Base-by-base conservation (phyloP, 2,329 filamentous ascomycete species). In the Anthostomella pinea region DNA sequence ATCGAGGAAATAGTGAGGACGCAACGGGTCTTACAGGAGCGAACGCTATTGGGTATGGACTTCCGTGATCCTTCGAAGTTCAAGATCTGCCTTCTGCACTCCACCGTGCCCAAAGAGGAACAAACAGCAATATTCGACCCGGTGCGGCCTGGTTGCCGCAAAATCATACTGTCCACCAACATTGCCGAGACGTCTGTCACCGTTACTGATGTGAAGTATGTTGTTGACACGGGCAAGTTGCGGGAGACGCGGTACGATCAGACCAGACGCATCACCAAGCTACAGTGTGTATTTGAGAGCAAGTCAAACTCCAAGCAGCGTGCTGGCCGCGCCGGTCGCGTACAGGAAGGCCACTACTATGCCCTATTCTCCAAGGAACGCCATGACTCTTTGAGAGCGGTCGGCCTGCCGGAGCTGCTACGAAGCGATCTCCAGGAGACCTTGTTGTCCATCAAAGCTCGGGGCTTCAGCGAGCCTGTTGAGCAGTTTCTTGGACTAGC, bases 101-200 rank as follows among this genome's bases (percentile, higher is more conserved):
- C 72, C 2, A 59, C 56, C 6, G 54, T 73, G 6, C 60, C 63
- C 10, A 61, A 65, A 9, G 34, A 43, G 5, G 62, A 65, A 19
- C 69, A 73, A 39, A 52, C 48, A 3, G 59, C 65, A 3, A 59
- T 74, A 10, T 67, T 72, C 38, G 51, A 63, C 3, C 50, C 57
- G 2, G 46, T 66, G 3, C 61, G 66, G 3, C 33, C 43, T 10
- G 67, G 65, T 11, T 63, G 62, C 30, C 63, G 72, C 27, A 69
- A 70, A 43, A 63, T 75, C 20, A 68, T 75, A 21, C 53, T 75
- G 7, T 61, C 69, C 3, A 75, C 70, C 1, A 70, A 72, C 36
- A 69, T 75, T 38, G 69, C 69, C 6, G 72, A 75, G 47, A 72
- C 69, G 0, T 71, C 67, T 3, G 54, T 75, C 25, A 75, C 71